Evolutionary conservation across 108 stramenopile genomes (phyloP), one percentile per base, ranked within the genome.

Genomic region (Parietichytrium sp.): DNA sequence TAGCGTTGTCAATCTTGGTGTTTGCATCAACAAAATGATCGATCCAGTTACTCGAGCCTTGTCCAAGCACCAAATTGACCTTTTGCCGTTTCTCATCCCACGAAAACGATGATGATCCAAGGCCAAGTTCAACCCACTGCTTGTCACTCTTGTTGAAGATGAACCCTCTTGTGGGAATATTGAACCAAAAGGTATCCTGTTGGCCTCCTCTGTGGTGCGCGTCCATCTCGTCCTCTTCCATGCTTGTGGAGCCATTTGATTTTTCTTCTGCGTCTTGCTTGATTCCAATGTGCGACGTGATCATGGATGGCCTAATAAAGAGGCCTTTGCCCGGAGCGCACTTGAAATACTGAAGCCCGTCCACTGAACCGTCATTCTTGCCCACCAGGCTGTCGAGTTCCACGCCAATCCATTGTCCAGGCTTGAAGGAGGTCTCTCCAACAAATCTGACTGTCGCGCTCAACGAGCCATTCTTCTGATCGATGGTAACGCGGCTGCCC

Each of bases 401-500:
- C 23, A 84, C 54, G 51, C 83, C 83, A n/a, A 84, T 53, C 83
- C 83, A 84, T 42, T 51, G 45, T 4, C 83, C 83, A 4, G 83
- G 15, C 26, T 78, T 48, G 30, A 84, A 84, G 15, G 48, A 48
- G 23, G 80, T 81, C 30, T 27, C 29, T 20, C 79, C 80, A 50
- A 81, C 20, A 29, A 84, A 84, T 27, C 33, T 2, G 38, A 84
- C 54, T n/a, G n/a, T n/a, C n/a, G n/a, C n/a, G n/a, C n/a, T n/a
- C n/a, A n/a, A n/a, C n/a, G n/a, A n/a, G n/a, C n/a, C n/a, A n/a
- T n/a, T n/a, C n/a, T n/a, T n/a, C n/a, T n/a, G n/a, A n/a, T n/a
- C n/a, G n/a, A n/a, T n/a, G n/a, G n/a, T n/a, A n/a, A n/a, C n/a
- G n/a, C n/a, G n/a, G n/a, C n/a, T n/a, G n/a, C n/a, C n/a, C n/a